These are phyloP conservation scores for Gracilaria gracilis DNA, from an alignment of 23 red algal species.

Conservation along the genomic window DNA sequence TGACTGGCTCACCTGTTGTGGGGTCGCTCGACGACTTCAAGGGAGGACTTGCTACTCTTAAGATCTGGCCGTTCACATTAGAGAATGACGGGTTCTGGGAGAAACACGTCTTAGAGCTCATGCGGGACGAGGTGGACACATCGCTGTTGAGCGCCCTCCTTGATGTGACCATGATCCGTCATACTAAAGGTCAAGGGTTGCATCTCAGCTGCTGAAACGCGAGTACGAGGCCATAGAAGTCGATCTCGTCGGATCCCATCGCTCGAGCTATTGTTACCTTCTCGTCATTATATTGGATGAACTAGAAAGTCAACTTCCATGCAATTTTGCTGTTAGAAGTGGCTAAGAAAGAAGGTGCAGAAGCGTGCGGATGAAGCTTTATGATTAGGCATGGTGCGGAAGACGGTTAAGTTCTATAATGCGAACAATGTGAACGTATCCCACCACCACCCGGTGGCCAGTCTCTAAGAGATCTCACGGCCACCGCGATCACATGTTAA, in stretches of 20 bases:
- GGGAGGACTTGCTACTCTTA: constrained; percentile 52
- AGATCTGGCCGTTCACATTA: constrained; percentile 66
- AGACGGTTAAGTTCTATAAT: too few relatives aligned
- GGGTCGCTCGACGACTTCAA: constrained; percentile 47
- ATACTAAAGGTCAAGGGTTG: constrained; percentile 59
- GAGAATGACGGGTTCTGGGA: constrained; percentile 66
- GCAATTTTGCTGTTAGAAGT: too few relatives aligned
- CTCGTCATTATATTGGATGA: constrained; percentile 39
- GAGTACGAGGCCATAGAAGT: constrained; percentile 54
- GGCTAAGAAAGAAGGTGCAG: too few relatives aligned
- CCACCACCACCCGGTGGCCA: too few relatives aligned
- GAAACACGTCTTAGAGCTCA: constrained; percentile 10
- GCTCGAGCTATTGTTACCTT: constrained; percentile 52
- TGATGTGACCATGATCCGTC: constrained; percentile 67
- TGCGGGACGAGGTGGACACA: not conserved
- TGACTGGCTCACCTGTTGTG: constrained; percentile 61
- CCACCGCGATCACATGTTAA: too few relatives aligned
- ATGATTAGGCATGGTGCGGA: too few relatives aligned
- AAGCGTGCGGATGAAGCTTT: too few relatives aligned
- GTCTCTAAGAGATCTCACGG: too few relatives aligned
- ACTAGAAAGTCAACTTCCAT: constrained; percentile 28
- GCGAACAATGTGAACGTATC: too few relatives aligned
- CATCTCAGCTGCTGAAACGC: constrained; percentile 10
- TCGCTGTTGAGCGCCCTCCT: constrained; percentile 30
- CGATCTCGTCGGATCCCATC: constrained; percentile 50